These are phyloP conservation scores for Epichloe sp. DNA, from an alignment of 2,329 filamentous ascomycete species.

Conservation along the genomic window DNA sequence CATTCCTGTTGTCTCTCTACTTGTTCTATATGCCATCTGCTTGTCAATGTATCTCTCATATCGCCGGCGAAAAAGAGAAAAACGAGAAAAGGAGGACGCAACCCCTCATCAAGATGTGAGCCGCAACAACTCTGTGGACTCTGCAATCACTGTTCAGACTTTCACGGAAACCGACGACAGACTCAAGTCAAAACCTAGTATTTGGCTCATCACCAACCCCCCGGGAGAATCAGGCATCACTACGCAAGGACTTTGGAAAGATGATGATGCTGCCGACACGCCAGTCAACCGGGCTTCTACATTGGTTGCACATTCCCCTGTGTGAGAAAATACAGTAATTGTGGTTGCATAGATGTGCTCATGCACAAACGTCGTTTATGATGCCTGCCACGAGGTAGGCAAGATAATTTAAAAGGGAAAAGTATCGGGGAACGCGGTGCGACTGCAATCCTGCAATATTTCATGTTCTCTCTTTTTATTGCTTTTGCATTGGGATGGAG, in stretches of 20 bases:
- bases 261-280: not conserved
- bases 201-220: constrained; percentile 3
- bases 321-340: not conserved
- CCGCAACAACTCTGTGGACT: constrained; percentile 13
- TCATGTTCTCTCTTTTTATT: not conserved
- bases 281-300: not conserved
- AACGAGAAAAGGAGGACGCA: constrained; percentile 8
- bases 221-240: not conserved
- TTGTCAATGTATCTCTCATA: constrained; percentile 16
- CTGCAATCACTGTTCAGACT: constrained; percentile 11
- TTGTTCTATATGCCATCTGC: constrained; percentile 17
- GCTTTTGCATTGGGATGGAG: not conserved
- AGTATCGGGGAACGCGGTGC: not conserved
- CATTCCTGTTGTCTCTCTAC: constrained; percentile 17
- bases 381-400: not conserved
- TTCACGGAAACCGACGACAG: constrained; percentile 9
- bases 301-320: not conserved
- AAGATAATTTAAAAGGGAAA: not conserved
- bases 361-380: not conserved
- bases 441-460: not conserved
- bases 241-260: not conserved
- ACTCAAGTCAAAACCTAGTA: constrained; percentile 8
- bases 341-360: not conserved
- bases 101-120: constrained; percentile 7
- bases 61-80: constrained; percentile 14